These are phyloP conservation scores for Pythium rishiriense DNA, from an alignment of 352 stramenopile genomes.

Conservation along the genomic window DNA sequence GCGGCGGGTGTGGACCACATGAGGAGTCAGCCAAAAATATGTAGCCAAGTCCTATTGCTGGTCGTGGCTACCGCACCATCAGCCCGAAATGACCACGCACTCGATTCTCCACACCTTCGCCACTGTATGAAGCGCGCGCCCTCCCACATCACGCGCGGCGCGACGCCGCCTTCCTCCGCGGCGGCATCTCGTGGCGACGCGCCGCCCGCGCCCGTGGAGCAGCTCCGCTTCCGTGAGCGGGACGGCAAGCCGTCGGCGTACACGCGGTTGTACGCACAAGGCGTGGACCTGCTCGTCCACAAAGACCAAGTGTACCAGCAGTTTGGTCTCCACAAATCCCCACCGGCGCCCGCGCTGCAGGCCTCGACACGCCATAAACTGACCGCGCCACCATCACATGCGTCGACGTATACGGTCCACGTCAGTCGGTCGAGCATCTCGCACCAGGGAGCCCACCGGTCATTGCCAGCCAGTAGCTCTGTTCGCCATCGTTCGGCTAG, in stretches of 20 bases:
- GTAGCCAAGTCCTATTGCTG: conserved; percentile 10
- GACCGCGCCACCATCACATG: neutral
- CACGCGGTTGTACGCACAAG: conserved; percentile 60
- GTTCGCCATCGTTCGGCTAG: neutral
- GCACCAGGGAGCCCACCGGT: neutral
- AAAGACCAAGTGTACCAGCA: conserved; percentile 60
- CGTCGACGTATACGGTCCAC: neutral
- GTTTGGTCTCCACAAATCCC: conserved; percentile 47
- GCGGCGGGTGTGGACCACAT: conserved; percentile 7
- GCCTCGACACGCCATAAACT: neutral
- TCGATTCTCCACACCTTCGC: neutral
- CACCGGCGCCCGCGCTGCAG: conserved; percentile 5
- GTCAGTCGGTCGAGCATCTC: neutral
- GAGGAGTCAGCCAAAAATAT: conserved; percentile 1
- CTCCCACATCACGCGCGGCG: conserved; percentile 3
- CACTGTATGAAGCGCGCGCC: conserved; percentile 19
- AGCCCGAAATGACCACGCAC: neutral
- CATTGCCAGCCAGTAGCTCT: neutral
- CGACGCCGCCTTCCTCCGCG: neutral
- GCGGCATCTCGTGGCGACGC: neutral
- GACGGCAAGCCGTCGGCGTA: conserved; percentile 34
- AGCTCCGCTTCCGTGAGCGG: conserved; percentile 26
- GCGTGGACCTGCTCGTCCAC: conserved; percentile 49
- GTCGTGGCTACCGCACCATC: neutral
- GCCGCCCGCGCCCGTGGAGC: conserved; percentile 9